phyloP scores from a whole-genome alignment of 2,329 filamentous ascomycete species.

The Daldinia sp. region DNA sequence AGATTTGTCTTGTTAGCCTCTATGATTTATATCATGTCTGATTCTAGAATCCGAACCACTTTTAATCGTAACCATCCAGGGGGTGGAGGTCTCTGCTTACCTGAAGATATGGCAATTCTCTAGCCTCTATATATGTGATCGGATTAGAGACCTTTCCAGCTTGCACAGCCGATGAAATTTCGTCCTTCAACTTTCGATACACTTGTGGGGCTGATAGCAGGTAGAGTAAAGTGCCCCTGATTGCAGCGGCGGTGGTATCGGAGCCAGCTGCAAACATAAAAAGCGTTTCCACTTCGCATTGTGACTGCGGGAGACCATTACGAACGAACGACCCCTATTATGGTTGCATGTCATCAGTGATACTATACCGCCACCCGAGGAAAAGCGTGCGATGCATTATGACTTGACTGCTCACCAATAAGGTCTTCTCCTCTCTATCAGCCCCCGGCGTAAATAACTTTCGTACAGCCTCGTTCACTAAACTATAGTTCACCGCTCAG shows the following conservation, averaged over 20 bases:
- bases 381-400: background rate
- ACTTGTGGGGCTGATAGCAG: slow-evolving; percentile 60
- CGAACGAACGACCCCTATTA: slow-evolving; percentile 20
- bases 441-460: background rate
- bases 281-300: slow-evolving; percentile 50
- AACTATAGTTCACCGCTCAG: background rate
- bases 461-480: background rate
- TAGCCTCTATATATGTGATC: slow-evolving; percentile 50
- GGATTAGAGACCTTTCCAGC: slow-evolving; percentile 51
- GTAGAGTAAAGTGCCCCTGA: slow-evolving; percentile 62
- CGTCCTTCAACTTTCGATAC: slow-evolving; percentile 58
- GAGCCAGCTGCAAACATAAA: slow-evolving; percentile 54
- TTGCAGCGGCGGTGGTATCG: slow-evolving; percentile 63
- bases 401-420: background rate
- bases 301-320: slow-evolving; percentile 47
- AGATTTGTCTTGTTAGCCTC: background rate
- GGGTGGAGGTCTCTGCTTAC: background rate
- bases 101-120: slow-evolving; percentile 51
- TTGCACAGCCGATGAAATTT: slow-evolving; percentile 55
- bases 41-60: no score
- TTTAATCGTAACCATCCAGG: background rate
- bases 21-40: background rate
- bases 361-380: background rate
- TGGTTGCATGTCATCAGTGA: background rate
- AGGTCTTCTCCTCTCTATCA: background rate